These are phyloP conservation scores for Neofusicoccum kwambonambiense DNA, from an alignment of 2,329 filamentous ascomycete species.

Conservation along the genomic window DNA sequence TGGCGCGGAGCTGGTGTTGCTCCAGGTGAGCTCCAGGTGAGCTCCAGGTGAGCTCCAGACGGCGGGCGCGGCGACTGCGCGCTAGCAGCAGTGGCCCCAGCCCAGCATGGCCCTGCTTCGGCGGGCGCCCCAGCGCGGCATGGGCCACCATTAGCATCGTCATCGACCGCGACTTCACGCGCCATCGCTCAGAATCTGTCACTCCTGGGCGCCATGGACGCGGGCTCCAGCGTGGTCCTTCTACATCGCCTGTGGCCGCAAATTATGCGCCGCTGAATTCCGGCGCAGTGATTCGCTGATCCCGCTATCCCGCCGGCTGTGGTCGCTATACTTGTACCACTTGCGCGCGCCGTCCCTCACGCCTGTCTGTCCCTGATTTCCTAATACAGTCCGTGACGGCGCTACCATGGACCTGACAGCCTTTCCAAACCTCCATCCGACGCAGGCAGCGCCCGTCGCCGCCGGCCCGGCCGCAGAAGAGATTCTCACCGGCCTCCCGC, in stretches of 20 bases:
- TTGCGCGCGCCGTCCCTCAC: background rate
- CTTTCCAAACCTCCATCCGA: slow-evolving; percentile 13
- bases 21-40: too few species aligned
- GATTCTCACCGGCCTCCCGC: background rate
- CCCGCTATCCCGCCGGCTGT: slow-evolving; percentile 3
- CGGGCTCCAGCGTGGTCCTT: background rate
- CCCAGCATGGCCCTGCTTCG: background rate
- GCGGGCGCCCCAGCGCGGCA: slow-evolving; percentile 2
- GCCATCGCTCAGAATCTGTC: slow-evolving; percentile 1
- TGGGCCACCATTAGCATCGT: slow-evolving; percentile 8
- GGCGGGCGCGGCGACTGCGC: background rate
- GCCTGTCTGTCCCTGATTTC: slow-evolving; percentile 11
- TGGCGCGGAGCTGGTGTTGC: background rate
- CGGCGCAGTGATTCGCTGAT: slow-evolving; percentile 1
- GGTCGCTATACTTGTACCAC: slow-evolving; percentile 14
- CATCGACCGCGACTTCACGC: slow-evolving; percentile 14
- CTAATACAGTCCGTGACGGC: slow-evolving; percentile 9
- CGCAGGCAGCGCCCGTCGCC: background rate
- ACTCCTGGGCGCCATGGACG: slow-evolving; percentile 6
- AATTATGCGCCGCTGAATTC: slow-evolving; percentile 4
- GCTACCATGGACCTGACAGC: slow-evolving; percentile 14
- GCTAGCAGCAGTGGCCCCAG: background rate
- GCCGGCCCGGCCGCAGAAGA: background rate
- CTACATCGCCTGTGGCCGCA: slow-evolving; percentile 15
- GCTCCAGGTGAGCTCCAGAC: too few species aligned